Evolutionary conservation across 768 basidiomycete species (phyloP), one percentile per base, ranked within the genome.

Genomic region (Xerocomellus chrysenteron): DNA sequence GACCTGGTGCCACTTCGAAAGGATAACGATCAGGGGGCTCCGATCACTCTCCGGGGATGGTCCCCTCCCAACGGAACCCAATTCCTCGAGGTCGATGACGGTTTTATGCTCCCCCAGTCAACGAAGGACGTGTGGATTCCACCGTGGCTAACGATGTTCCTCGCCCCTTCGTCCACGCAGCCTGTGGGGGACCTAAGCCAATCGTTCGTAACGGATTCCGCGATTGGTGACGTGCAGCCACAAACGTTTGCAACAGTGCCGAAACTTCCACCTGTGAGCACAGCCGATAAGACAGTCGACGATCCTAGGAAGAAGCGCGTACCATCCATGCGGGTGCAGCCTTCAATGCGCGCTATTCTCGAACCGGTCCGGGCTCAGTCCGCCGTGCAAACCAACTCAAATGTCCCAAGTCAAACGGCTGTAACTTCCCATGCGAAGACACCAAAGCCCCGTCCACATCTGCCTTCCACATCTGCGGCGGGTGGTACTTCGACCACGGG

Each of bases 41-140:
- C 50, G 7, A 43, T n/a, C 33, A n/a, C 35, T 3, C 57, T 73
- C 43, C 55, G 26, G 5, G 71, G 69, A 52, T 70, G 69, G 69
- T 54, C 53, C 1, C 69, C 69, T 48, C 65, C 69, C 16, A 51
- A 56, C 8, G 69, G 69, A 26, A 67, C 55, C 12, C 60, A 59
- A 47, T 66, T 56, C 24, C 48, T 70, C 28, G 71, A 71, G 26
- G 56, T 70, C 28, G 65, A 62, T 19, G 58, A 62, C 37, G 50
- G 37, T 3, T 43, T 71, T n/a, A 48, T 57, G 47, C 8, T 43
- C 28, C 50, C 59, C 13, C 54, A 64, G 19, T 14, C 55, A 26
- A 19, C 7, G 21, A 45, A 30, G 36, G 40, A 55, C 42, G 11
- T 28, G 16, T 54, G 51, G 52, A 42, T 33, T 26, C 53, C 58